Conservation (phyloP, 345 rosid species). For the Eucalyptus cloeziana region DNA sequence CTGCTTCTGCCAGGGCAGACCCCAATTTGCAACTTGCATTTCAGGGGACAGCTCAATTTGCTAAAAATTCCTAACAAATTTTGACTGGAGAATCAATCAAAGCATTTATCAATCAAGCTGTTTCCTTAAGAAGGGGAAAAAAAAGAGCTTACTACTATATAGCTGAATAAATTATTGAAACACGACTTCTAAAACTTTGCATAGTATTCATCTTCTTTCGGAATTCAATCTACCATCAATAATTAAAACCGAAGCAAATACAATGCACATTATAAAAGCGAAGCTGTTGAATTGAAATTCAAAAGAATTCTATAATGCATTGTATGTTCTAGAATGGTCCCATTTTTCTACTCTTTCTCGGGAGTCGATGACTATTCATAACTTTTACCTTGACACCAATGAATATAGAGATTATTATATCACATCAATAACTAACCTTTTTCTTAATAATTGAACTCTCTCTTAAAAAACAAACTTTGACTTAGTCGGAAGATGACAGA, state of each 20-base stretch:
- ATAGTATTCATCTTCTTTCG: background rate
- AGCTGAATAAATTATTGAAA: background rate
- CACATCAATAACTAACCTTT: background rate
- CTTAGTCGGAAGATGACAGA: background rate
- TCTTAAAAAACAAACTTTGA: background rate
- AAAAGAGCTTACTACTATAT: background rate
- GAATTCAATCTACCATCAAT: background rate
- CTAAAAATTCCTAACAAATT: background rate
- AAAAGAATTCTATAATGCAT: background rate
- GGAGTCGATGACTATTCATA: too few species aligned
- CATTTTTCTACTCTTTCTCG: fast-evolving
- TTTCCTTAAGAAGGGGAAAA: background rate
- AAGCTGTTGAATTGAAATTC: background rate
- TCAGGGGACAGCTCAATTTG: background rate
- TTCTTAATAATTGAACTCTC: background rate
- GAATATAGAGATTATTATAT: background rate
- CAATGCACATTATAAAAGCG: background rate
- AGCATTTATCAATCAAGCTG: background rate
- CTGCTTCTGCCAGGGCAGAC: background rate
- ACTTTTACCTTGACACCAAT: too few species aligned
- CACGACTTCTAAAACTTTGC: background rate
- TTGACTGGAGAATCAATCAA: background rate
- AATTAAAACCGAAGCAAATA: background rate
- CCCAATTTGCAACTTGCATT: background rate
- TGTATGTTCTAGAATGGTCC: too few species aligned